Evolutionary conservation across 2,329 filamentous ascomycete genomes (phyloP).

Genomic region (Tricladium varicosporioides): DNA sequence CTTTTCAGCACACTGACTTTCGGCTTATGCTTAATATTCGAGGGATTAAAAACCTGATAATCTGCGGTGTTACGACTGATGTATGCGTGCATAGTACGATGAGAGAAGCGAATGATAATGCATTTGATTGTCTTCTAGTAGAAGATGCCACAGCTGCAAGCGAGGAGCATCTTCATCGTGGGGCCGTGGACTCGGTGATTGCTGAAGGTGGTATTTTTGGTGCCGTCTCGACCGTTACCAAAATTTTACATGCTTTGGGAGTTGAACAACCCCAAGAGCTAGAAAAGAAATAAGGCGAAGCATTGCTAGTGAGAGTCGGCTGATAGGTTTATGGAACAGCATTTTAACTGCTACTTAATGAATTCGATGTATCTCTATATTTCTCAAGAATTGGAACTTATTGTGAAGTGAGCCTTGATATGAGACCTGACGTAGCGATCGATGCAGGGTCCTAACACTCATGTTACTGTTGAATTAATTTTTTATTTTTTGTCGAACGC

Average conservation of each 20-base stretch:
- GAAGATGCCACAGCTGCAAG: slow-evolving; percentile 33
- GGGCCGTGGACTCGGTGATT: slow-evolving; percentile 31
- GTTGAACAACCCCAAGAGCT: background rate
- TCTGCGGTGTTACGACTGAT: slow-evolving; percentile 38
- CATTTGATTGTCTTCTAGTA: slow-evolving; percentile 34
- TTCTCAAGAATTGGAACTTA: no score
- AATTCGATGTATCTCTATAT: no score
- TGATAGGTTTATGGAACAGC: no score
- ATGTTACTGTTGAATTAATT: no score
- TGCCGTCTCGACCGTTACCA: slow-evolving; percentile 27
- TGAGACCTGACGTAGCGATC: no score
- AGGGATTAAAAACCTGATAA: slow-evolving; percentile 34
- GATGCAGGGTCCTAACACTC: no score
- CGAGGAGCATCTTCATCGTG: slow-evolving; percentile 27
- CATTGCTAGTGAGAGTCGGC: no score
- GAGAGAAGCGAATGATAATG: slow-evolving; percentile 36
- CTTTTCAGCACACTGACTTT: slow-evolving; percentile 40
- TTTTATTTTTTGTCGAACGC: no score
- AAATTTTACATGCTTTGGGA: slow-evolving; percentile 19
- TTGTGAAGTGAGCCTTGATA: no score
- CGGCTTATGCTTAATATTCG: slow-evolving; percentile 31
- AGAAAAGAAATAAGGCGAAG: background rate
- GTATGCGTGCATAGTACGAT: slow-evolving; percentile 37
- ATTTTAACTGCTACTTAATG: no score
- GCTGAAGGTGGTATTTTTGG: slow-evolving; percentile 38